These are phyloP conservation scores for Avena insularis DNA, from an alignment of 176 grass and related monocot genomes.

Conservation along the genomic window DNA sequence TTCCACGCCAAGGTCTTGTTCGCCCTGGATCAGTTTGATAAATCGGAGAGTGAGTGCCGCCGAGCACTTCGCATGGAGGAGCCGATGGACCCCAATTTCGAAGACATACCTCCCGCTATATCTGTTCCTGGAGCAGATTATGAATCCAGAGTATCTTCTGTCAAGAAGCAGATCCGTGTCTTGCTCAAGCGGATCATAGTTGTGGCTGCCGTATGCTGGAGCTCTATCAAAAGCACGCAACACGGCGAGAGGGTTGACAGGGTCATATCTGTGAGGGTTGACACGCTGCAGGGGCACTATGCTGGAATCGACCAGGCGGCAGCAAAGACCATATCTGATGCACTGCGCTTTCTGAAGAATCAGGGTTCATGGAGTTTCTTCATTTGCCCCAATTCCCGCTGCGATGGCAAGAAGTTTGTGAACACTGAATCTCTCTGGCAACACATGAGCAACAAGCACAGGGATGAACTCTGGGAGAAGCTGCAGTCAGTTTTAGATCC, in stretches of 20 bases:
- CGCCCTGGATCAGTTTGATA: background rate
- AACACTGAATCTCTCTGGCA: background rate
- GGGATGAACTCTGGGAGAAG: background rate
- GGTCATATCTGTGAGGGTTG: slow-evolving; percentile 9
- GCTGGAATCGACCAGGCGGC: background rate
- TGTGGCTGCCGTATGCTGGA: background rate
- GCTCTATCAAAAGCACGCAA: background rate
- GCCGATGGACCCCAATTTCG: background rate
- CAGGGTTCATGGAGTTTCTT: slow-evolving; percentile 23
- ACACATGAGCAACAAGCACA: background rate
- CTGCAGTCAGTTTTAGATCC: background rate
- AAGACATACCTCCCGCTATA: slow-evolving; percentile 19
- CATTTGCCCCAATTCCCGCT: slow-evolving; percentile 1
- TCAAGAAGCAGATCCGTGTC: background rate
- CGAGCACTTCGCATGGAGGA: background rate
- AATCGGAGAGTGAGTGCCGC: background rate
- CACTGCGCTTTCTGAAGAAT: background rate
- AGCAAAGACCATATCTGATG: slow-evolving; percentile 25
- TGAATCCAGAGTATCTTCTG: background rate
- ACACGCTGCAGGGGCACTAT: slow-evolving; percentile 4
- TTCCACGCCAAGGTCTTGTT: slow-evolving; percentile 25
- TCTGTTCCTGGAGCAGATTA: background rate
- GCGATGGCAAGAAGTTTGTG: slow-evolving; percentile 2
- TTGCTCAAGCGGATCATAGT: slow-evolving; percentile 5
- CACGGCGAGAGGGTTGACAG: background rate